These are phyloP conservation scores for Pestalotiopsis sp. DNA, from an alignment of 2,329 filamentous ascomycete species.

Conservation along the genomic window DNA sequence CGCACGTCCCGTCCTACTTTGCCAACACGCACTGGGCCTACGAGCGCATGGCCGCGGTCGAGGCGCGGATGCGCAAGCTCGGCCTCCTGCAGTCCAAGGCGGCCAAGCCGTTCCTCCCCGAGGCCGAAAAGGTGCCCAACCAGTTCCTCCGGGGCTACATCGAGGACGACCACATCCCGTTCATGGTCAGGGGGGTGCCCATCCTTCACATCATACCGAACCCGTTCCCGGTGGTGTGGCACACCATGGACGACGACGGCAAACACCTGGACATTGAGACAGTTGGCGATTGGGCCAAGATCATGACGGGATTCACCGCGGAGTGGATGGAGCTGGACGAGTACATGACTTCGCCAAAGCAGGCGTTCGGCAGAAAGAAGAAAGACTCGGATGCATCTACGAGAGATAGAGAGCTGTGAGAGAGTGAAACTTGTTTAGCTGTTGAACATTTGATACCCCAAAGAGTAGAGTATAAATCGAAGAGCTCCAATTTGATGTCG, in stretches of 20 bases:
- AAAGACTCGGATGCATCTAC: neutral
- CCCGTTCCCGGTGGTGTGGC: conserved; percentile 85
- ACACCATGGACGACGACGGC: conserved; percentile 79
- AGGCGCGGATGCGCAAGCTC: conserved; percentile 70
- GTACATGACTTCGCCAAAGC: conserved; percentile 20
- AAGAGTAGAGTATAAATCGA: neutral
- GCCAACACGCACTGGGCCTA: conserved; percentile 94
- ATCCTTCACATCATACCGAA: conserved; percentile 86
- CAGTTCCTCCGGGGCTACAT: conserved; percentile 56
- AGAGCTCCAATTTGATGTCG: neutral
- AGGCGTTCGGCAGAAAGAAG: conserved; percentile 11
- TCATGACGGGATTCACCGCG: conserved; percentile 79
- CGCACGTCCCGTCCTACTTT: conserved; percentile 82
- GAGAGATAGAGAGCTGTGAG: conserved; percentile 5
- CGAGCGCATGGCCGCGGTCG: conserved; percentile 69
- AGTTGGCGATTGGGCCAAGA: conserved; percentile 82
- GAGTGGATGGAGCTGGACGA: conserved; percentile 84
- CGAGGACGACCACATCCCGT: conserved; percentile 89
- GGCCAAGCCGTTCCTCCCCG: conserved; percentile 62
- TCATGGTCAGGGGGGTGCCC: conserved; percentile 82
- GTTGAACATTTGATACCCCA: neutral
- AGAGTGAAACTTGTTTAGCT: neutral
- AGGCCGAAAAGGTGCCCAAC: conserved; percentile 53
- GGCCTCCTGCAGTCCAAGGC: conserved; percentile 52
- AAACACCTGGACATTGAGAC: conserved; percentile 79